Conservation (phyloP, 805 yeast genomes). For the Alloascoidea africana region DNA sequence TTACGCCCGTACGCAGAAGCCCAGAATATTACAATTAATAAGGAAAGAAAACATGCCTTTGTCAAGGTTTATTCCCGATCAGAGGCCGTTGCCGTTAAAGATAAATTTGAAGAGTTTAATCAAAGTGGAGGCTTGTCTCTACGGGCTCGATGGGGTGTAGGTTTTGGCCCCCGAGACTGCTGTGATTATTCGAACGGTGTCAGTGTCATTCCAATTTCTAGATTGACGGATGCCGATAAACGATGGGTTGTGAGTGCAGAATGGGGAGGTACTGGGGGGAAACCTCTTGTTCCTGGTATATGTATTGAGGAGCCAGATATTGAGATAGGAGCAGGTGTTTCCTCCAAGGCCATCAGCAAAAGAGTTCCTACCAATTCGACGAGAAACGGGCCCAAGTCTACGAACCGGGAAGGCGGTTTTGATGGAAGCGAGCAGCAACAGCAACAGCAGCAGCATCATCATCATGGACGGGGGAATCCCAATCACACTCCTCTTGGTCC, state of each 20-base stretch:
- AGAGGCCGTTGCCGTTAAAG: constrained; percentile 78
- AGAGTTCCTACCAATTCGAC: constrained; percentile 88
- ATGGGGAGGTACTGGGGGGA: constrained; percentile 96
- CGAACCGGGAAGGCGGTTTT: constrained; percentile 6
- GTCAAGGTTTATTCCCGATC: constrained; percentile 84
- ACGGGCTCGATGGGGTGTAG: constrained; percentile 97
- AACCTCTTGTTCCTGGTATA: constrained; percentile 60
- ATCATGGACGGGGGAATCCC: too few relatives aligned
- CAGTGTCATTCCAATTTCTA: constrained; percentile 74
- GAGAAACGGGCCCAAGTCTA: constrained; percentile 74
- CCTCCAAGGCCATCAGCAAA: constrained; percentile 81
- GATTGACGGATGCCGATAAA: constrained; percentile 89
- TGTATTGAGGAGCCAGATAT: constrained; percentile 96
- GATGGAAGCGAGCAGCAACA: constrained; percentile 5
- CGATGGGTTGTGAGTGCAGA: constrained; percentile 83
- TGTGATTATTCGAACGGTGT: constrained; percentile 88
- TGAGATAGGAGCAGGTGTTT: constrained; percentile 87
- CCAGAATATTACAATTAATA: constrained; percentile 77
- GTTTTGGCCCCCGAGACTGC: constrained; percentile 97
- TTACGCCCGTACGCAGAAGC: constrained; percentile 82
- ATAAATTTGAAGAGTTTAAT: constrained; percentile 41
- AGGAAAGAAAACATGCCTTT: constrained; percentile 89
- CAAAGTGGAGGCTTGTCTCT: constrained; percentile 48
- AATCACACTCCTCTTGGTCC: neutral
- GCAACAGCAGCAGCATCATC: neutral